A percentile compares a stretch with the other conserved stretches of the same genome.
These are phyloP conservation scores for Trifolium dubium DNA, from an alignment of 306 rosid species.

Conservation along the genomic window DNA sequence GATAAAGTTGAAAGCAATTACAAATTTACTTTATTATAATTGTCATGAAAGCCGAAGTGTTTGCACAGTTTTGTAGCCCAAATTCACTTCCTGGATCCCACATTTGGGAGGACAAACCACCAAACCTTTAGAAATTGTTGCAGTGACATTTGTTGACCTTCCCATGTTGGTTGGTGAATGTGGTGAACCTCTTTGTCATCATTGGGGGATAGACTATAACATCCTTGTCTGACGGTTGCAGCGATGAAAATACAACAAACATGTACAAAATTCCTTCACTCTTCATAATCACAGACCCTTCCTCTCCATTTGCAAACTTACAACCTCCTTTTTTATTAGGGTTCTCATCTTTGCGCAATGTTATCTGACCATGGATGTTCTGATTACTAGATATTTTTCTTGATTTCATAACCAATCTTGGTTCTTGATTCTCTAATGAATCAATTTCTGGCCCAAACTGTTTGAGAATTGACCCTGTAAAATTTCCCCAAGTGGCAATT, in stretches of 20 bases:
- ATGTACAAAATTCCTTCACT: neutral
- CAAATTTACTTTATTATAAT: too few species aligned
- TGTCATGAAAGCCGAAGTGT: too few species aligned
- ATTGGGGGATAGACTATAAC: neutral
- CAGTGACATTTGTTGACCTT: neutral
- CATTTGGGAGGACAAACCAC: neutral
- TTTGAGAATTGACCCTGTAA: neutral
- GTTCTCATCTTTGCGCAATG: neutral
- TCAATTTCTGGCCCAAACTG: neutral
- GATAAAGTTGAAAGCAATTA: too few species aligned
- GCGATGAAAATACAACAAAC: too few species aligned
- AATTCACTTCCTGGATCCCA: neutral
- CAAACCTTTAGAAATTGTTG: neutral
- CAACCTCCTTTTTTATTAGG: neutral
- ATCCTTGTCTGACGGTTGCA: neutral
- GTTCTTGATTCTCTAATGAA: conserved; percentile 5
- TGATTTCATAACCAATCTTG: neutral
- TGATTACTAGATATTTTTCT: neutral
- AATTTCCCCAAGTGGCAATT: neutral
- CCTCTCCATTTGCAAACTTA: neutral
- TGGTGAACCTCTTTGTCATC: neutral
- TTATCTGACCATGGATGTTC: neutral
- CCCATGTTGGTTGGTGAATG: neutral
- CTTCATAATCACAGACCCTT: neutral
- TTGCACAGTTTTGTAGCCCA: neutral